Base-by-base conservation (phyloP, 495 filamentous ascomycete genomes). In the Penicillium diatomitis region DNA sequence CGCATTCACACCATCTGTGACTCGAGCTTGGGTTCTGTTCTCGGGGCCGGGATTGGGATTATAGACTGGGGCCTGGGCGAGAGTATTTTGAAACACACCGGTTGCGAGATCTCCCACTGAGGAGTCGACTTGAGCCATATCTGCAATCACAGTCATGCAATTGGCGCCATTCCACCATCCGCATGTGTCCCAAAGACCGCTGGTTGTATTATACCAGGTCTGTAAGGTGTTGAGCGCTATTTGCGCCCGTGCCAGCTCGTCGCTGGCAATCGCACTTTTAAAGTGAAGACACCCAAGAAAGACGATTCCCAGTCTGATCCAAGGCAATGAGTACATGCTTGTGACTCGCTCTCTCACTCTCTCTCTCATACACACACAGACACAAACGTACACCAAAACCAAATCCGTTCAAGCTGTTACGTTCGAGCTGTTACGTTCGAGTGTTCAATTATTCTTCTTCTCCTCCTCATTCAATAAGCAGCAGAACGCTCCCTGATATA, bases 151-250 rank as follows among this genome's bases (percentile, higher is more conserved):
- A 2, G 82, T 86, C 50, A 88, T 62, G 47, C 72, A 75, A 60
- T 87, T 90, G 48, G 80, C 85, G 36, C 76, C 78, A 63, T 88
- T 86, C 86, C 86, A 90, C 86, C 86, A 90, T 2, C 80, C 80
- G 29, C 69, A 73, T 0, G 78, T 82, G 51, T 79, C 60, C 81
- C 82, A 88, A 8, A 86, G 66, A 10, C 85, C 85, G 0, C 72
- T 83, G 6, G 53, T 53, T 3, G 49, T 44, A 57, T 86, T 76
- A 52, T 87, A 88, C 79, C 80, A 87, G 27, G 39, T 48, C 53
- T 87, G 82, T 3, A 88, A 71, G 7, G 72, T 60, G 29, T 66
- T 56, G 41, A 79, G 55, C 5, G 68, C 78, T 12, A 61, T 49
- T 32, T 71, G 62, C 5, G 79, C 72, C 49, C 78, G 62, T 10